These are phyloP conservation scores for Salix caprea DNA, from an alignment of 345 rosid species.

Conservation along the genomic window DNA sequence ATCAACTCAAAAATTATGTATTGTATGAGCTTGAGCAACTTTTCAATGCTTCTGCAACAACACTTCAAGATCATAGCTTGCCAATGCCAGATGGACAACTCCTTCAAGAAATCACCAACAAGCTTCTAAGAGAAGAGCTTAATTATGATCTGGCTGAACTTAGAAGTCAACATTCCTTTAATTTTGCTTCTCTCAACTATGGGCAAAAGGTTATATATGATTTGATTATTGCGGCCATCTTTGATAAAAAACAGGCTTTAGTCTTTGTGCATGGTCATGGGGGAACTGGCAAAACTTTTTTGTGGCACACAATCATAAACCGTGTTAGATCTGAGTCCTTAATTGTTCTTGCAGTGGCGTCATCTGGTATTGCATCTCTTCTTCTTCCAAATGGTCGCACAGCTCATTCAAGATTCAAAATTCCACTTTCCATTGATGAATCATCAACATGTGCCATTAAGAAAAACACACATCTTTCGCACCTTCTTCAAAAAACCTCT, in stretches of 20 bases:
- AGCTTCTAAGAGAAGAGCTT: neutral
- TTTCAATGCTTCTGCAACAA: neutral
- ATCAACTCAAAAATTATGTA: no score
- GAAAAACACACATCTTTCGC: no score
- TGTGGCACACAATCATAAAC: neutral
- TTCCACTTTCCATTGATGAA: neutral
- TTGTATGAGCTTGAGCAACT: neutral
- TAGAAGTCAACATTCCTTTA: neutral
- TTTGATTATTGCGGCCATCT: neutral
- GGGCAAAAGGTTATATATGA: neutral
- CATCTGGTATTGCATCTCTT: neutral
- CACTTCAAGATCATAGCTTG: neutral
- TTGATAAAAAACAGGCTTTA: no score
- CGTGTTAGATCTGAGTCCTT: rapidly evolving
- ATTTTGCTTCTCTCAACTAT: neutral
- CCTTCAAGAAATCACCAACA: neutral
- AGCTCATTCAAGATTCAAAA: neutral
- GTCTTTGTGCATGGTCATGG: neutral
- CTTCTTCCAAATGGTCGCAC: neutral
- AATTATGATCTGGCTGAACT: neutral
- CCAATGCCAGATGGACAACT: neutral
- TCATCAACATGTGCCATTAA: neutral
- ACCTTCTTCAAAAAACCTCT: no score
- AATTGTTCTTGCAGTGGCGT: neutral
- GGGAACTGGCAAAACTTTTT: neutral